Conservation (phyloP, 129 eudicot species). For the Daucus carota region DNA sequence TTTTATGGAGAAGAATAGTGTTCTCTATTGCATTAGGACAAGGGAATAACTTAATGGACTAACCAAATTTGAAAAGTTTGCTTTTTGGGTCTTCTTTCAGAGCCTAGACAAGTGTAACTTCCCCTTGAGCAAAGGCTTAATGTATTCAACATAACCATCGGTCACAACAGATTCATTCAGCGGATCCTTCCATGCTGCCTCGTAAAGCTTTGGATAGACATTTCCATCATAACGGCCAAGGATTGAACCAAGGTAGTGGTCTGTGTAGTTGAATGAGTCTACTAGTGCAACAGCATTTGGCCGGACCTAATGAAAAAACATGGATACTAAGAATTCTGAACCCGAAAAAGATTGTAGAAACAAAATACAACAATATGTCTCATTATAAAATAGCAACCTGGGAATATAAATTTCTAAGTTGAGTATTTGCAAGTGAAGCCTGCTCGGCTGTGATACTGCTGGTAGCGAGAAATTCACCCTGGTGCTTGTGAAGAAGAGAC, state of each 20-base stretch:
- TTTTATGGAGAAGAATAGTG: background rate
- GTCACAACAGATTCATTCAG: slow-evolving; percentile 68
- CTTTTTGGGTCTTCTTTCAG: slow-evolving; percentile 11
- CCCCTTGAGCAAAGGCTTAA: slow-evolving; percentile 72
- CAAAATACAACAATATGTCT: background rate
- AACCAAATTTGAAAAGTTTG: background rate
- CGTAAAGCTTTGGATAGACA: slow-evolving; percentile 90
- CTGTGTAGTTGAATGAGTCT: slow-evolving; percentile 85
- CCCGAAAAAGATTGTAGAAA: background rate
- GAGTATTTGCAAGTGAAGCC: slow-evolving; percentile 81
- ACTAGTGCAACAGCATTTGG: slow-evolving; percentile 87
- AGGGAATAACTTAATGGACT: background rate
- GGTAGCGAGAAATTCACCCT: slow-evolving; percentile 82
- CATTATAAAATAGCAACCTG: slow-evolving; percentile 33
- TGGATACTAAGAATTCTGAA: background rate
- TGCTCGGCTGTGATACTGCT: slow-evolving; percentile 73
- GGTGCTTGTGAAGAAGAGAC: slow-evolving; percentile 69
- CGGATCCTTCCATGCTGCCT: slow-evolving; percentile 96
- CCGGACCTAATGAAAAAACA: slow-evolving; percentile 41
- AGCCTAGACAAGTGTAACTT: slow-evolving; percentile 52
- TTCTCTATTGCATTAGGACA: background rate
- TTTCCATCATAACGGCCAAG: slow-evolving; percentile 94
- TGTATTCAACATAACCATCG: slow-evolving; percentile 70
- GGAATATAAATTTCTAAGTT: slow-evolving; percentile 67
- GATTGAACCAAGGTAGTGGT: slow-evolving; percentile 87